Base-by-base conservation (phyloP, 2,329 filamentous ascomycete species). In the Xylariaceae sp. region DNA sequence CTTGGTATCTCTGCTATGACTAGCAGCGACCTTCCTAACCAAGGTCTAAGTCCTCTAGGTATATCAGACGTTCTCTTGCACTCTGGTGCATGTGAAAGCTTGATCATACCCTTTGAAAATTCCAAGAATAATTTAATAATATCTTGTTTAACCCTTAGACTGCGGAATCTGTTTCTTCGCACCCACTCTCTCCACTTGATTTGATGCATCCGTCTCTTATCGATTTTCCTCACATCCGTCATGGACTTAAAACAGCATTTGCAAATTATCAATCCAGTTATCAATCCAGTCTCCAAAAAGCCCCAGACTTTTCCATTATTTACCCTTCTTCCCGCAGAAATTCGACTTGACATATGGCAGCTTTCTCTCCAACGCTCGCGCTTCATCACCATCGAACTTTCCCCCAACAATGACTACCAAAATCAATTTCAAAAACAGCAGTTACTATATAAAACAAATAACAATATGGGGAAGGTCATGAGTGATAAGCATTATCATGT, bases 251-350 rank as follows among this genome's bases (percentile, higher is more conserved):
- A 37, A 16, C 26, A 15, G n/a, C 51, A 54, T 26, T 29, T 54
- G 21, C 51, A 50, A 50, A 54, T 54, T 18, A 41, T 54, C 21
- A 54, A 54, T 30, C 51, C 51, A 20, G 9, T 54, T 18, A 41
- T 54, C 21, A 54, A 54, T 30, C 51, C 51, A 20, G 9, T 10
- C 9, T 4, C 20, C 10, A 20, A 13, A 13, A 40, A 23, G 21
- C 24, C 41, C 20, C 4, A 9, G 4, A 36, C 33, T 20, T 56
- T 56, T 15, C 7, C 33, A 3, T 15, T 20, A 29, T 57, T 57
- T 26, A 2, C 42, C 2, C 26, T 15, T 32, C 53, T 56, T 6
- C 54, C 54, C 2, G 2, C 18, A n/a, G 54, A 57, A 26, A 27
- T 57, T 16, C 40, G 50, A 30, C 32, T 49, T 18, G 27, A 36